Evolutionary conservation across 2,329 filamentous ascomycete genomes (phyloP).

Genomic region (Endoconidiophora polonica): DNA sequence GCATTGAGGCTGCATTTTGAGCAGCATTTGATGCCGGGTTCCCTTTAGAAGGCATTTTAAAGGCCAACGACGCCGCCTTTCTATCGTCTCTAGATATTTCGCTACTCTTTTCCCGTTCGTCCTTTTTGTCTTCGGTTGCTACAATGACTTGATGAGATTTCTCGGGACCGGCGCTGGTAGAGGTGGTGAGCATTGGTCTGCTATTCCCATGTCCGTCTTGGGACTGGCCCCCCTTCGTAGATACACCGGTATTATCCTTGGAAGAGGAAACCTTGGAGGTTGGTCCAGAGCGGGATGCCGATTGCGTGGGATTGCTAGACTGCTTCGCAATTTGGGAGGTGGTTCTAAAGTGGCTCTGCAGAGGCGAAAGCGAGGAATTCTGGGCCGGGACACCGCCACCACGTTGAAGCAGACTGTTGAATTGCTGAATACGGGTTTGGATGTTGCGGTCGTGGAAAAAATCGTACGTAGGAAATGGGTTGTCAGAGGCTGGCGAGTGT

Average conservation of each 20-base stretch:
- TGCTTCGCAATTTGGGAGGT: background rate
- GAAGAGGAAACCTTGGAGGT: background rate
- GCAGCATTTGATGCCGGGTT: slow-evolving; percentile 2
- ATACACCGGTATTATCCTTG: background rate
- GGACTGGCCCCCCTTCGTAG: slow-evolving; percentile 3
- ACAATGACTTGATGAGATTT: background rate
- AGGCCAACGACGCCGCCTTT: background rate
- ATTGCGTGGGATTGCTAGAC: background rate
- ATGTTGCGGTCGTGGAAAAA: slow-evolving; percentile 26
- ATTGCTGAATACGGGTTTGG: slow-evolving; percentile 45
- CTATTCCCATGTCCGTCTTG: slow-evolving; percentile 9
- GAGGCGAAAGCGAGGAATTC: slow-evolving; percentile 23
- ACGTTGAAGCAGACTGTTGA: slow-evolving; percentile 47
- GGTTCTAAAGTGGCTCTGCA: slow-evolving; percentile 1
- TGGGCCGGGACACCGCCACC: slow-evolving; percentile 38
- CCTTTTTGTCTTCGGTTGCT: background rate
- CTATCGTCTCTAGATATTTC: background rate
- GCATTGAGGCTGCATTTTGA: slow-evolving; percentile 1
- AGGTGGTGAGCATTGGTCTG: background rate
- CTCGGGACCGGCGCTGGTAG: background rate
- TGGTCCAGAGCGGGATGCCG: background rate
- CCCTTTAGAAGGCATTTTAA: slow-evolving; percentile 11
- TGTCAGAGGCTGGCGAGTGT: background rate
- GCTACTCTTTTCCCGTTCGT: background rate
- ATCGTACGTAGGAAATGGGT: background rate